Evolutionary conservation across 176 grass and related monocot genomes (phyloP).

Genomic region (Carex parvula): DNA sequence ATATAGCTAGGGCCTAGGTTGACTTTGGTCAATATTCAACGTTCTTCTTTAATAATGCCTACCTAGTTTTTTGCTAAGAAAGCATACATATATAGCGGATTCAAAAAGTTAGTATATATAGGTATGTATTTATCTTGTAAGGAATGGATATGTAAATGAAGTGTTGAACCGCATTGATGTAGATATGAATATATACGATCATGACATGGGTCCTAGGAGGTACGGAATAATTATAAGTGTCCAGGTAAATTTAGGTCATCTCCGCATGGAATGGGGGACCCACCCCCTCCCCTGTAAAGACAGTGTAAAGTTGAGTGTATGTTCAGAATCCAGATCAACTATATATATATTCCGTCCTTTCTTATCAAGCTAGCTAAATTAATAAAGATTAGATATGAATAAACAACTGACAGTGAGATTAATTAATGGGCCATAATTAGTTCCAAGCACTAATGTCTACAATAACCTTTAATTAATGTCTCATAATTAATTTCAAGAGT

Average conservation of each 20-base stretch:
- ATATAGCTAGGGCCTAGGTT: neutral
- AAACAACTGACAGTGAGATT: too few species aligned
- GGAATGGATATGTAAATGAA: neutral
- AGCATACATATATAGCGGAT: too few species aligned
- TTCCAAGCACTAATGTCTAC: too few species aligned
- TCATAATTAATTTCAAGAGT: too few species aligned
- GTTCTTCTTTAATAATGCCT: too few species aligned
- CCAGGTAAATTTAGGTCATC: neutral
- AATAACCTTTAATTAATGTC: neutral
- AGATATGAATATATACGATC: neutral
- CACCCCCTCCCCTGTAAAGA: neutral
- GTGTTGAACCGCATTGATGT: neutral
- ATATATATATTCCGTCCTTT: neutral
- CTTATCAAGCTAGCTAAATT: neutral
- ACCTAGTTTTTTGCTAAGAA: too few species aligned
- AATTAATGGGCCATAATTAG: too few species aligned
- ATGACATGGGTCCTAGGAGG: too few species aligned
- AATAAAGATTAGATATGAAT: too few species aligned
- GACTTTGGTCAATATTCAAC: neutral
- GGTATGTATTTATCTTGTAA: neutral
- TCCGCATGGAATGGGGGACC: neutral
- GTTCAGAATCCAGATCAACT: slow-evolving; percentile 10
- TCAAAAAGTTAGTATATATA: neutral
- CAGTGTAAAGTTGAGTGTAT: neutral
- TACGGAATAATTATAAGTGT: neutral